Evolutionary conservation across 2,329 filamentous ascomycete species (phyloP).

Genomic region (Pseudogymnoascus sp.): DNA sequence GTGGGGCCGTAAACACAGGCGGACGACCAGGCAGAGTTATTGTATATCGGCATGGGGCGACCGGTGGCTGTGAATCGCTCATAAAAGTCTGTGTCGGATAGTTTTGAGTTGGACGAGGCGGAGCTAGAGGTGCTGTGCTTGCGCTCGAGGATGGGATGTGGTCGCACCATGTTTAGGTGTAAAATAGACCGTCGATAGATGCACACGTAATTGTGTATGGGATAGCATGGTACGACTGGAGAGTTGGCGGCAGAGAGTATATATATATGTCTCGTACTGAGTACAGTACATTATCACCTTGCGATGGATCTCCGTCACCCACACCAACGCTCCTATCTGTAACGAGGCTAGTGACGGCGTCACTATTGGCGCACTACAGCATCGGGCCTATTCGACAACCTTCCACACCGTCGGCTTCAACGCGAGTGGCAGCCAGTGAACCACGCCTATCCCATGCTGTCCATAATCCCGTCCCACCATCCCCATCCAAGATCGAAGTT

Average conservation of each 20-base stretch:
- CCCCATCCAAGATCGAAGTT: background rate
- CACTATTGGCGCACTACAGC: background rate
- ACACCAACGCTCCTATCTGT: slow-evolving; percentile 4
- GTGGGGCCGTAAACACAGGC: slow-evolving; percentile 15
- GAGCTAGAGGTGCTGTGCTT: background rate
- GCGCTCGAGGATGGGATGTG: background rate
- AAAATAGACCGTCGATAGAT: background rate
- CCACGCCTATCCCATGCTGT: background rate
- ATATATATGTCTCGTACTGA: background rate
- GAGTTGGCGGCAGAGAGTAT: background rate
- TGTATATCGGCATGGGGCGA: slow-evolving; percentile 18
- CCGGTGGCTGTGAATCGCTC: slow-evolving; percentile 23
- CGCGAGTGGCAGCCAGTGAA: background rate
- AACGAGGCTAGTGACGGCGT: slow-evolving; percentile 2
- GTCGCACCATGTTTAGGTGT: background rate
- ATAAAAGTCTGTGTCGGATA: background rate
- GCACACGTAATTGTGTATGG: background rate
- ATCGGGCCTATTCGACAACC: slow-evolving; percentile 6
- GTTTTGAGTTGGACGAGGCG: background rate
- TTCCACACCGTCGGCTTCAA: slow-evolving; percentile 3
- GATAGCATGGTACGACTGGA: background rate
- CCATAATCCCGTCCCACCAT: background rate
- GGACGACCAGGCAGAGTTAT: slow-evolving; percentile 10
- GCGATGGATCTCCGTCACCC: background rate
- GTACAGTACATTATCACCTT: slow-evolving; percentile 1